Conservation (phyloP, 2,329 filamentous ascomycete species). For the Xenoacremonium recifei region DNA sequence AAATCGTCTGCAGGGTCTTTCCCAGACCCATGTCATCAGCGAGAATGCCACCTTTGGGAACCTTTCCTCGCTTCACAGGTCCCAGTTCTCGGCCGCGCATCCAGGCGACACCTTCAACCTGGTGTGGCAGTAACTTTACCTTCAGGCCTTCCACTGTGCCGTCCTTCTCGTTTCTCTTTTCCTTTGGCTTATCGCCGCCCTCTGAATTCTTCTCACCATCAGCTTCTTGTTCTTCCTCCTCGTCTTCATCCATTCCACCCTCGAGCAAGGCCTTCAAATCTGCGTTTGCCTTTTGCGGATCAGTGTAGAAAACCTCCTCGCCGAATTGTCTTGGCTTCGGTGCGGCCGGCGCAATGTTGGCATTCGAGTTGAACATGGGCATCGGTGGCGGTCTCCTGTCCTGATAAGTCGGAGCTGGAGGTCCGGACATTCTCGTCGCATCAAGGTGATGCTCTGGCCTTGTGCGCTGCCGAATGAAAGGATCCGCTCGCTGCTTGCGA, state of each 20-base stretch:
- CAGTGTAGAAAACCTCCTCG: conserved; percentile 62
- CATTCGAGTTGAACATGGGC: conserved; percentile 48
- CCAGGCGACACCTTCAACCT: conserved; percentile 91
- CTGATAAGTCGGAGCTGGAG: conserved; percentile 45
- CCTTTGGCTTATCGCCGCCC: conserved; percentile 1
- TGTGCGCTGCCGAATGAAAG: conserved; percentile 54
- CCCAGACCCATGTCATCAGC: conserved; percentile 97
- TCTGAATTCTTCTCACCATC: conserved; percentile 15
- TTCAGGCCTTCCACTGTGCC: conserved; percentile 72
- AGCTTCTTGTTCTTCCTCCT: conserved; percentile 46
- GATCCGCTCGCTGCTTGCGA: conserved; percentile 54
- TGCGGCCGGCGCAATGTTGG: conserved; percentile 6
- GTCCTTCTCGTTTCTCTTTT: conserved; percentile 38
- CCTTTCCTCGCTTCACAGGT: conserved; percentile 72
- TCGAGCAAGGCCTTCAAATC: conserved; percentile 82
- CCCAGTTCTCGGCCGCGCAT: conserved; percentile 92
- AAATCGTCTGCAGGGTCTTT: conserved; percentile 93
- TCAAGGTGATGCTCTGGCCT: conserved; percentile 58
- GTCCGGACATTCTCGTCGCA: conserved; percentile 45
- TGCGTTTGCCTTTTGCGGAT: conserved; percentile 68
- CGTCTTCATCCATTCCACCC: conserved; percentile 74
- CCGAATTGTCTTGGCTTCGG: conserved; percentile 21
- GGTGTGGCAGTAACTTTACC: conserved; percentile 87
- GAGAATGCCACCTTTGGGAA: conserved; percentile 90
- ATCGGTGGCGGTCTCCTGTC: conserved; percentile 46